These are phyloP conservation scores for Dysphania ambrosioides DNA, from an alignment of 148 eudicot species.

Conservation along the genomic window DNA sequence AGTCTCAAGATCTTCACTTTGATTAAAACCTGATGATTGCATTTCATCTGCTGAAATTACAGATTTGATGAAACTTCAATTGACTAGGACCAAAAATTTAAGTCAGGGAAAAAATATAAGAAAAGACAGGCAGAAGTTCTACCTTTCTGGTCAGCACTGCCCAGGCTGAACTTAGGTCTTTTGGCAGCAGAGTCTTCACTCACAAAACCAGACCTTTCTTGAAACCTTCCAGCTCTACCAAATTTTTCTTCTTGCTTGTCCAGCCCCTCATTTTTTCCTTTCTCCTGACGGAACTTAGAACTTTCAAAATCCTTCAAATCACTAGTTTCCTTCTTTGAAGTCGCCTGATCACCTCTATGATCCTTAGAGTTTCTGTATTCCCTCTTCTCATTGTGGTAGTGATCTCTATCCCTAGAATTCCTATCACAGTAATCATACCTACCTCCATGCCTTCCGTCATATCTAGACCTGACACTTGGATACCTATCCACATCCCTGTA, in stretches of 20 bases:
- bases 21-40: constrained; percentile 37
- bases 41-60: constrained; percentile 34
- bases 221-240: constrained; percentile 32
- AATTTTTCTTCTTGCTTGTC: constrained; percentile 32
- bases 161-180: constrained; percentile 47
- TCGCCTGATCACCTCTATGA: constrained; percentile 32
- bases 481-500: constrained; percentile 47
- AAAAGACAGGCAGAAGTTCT: constrained; percentile 21
- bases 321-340: constrained; percentile 41
- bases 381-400: constrained; percentile 51
- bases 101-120: not conserved
- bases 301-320: constrained; percentile 40
- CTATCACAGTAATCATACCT: constrained; percentile 46
- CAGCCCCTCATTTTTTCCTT: constrained; percentile 36
- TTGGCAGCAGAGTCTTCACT: constrained; percentile 42
- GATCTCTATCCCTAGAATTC: constrained; percentile 41
- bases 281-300: constrained; percentile 35
- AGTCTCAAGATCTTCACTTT: constrained; percentile 33
- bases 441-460: constrained; percentile 12
- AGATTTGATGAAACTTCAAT: constrained; percentile 11
- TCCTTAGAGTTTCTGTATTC: constrained; percentile 52
- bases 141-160: constrained; percentile 35
- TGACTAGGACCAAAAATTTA: constrained; percentile 8
- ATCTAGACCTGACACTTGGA: constrained; percentile 43
- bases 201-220: constrained; percentile 30